Evolutionary conservation across 306 rosid species (phyloP), one percentile per base, ranked within the genome.

Genomic region (Cucumis melo): DNA sequence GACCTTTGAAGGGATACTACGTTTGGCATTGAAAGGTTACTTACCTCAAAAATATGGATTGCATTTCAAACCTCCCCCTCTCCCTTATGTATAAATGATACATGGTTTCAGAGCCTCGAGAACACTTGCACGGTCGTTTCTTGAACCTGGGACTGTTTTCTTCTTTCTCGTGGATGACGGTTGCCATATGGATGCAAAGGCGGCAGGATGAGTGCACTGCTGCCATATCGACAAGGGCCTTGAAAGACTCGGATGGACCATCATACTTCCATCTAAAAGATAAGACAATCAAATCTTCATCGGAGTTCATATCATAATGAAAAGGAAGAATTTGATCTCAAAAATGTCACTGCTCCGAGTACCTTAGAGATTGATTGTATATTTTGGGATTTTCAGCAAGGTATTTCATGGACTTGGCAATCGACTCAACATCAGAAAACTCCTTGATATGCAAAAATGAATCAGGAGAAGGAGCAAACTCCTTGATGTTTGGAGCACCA

Each of bases 161-260:
- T 82, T 94, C 99, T 85, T 83, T 85, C 78, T 90, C 93, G 50
- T 78, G 88, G 78, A 87, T 89, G 51, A 10, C 8, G 3, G 99
- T 89, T 41, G 97, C 99, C 89, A 94, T 83, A 84, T 92, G 96
- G 85, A 94, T 88, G 88, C 99, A 94, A 80, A 94, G 97, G 81
- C 99, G 99, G 78, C 99, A 94, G 15, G 99, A 94, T 66, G 97
- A 94, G 88, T 94, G 99, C 79, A 94, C 96, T 36, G 96, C 96
- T 61, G 99, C 99, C 99, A 94, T 94, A 86, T 94, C 99, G 78
- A 94, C 89, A 34, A 94, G 92, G 57, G 99, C 99, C 89, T 94
- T 94, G 93, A 94, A 94, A 77, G 96, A 88, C 83, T 94, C 93
- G 29, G 93, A 89, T 74, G 99, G 99, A 1, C 99, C 99, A 54